Evolutionary conservation across 2,329 filamentous ascomycete species (phyloP), one percentile per base, ranked within the genome.

Genomic region (Talaromyces sp.): DNA sequence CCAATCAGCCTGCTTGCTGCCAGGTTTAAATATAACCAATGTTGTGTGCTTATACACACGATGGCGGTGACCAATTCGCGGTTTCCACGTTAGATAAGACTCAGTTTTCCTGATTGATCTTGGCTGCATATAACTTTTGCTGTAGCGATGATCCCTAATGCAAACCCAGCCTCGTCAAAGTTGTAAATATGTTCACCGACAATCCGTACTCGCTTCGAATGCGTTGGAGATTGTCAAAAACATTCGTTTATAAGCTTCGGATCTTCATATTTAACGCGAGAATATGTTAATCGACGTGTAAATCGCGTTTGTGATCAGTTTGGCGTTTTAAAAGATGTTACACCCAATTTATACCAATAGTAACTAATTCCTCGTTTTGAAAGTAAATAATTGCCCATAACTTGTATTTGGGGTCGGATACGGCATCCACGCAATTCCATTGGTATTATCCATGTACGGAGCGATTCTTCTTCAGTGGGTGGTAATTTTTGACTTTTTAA

Each of bases 331-430:
- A 27, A 58, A 58, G 51, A 2, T 5, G 7, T 1, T 12, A 1
- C 31, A 58, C 9, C 40, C 10, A 58, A 9, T 58, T 58, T 18
- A 58, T 31, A 47, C 42, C n/a, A 18, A 58, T 9, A 47, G 18
- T 58, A 31, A 23, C 18, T 47, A 23, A 28, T 8, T 47, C 31
- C 40, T 8, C 40, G 23, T 58, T 58, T 31, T 30, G 14, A 27
- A 18, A 51, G 16, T 58, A 58, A 58, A 51, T 51, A 51, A 58
- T 58, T 34, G 18, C 27, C 42, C 18, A 58, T 50, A n/a, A 31
- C 16, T 33, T 31, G 40, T 23, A 58, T 51, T 12, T 31, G 27
- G 10, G 28, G 14, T 16, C 31, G 10, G n/a, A 51, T 18, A 31
- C n/a, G n/a, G 7, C 27, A 14, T n/a, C 42, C 28, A 34, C 16